These are phyloP conservation scores for Termitomyces sp. DNA, from an alignment of 768 basidiomycete genomes.

Conservation along the genomic window DNA sequence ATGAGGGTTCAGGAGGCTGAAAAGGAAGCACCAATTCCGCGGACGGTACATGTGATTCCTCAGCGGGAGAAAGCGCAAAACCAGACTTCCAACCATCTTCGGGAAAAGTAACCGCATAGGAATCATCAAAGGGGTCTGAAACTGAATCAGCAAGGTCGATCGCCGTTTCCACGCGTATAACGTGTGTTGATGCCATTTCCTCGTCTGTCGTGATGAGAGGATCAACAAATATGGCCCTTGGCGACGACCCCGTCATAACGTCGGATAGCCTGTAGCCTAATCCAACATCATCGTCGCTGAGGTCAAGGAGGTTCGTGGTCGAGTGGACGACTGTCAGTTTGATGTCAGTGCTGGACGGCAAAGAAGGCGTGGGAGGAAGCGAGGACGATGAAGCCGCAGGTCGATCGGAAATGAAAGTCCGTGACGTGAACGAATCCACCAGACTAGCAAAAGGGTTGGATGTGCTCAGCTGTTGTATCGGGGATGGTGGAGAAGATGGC, in stretches of 20 bases:
- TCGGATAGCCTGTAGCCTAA: background rate
- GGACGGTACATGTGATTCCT: background rate
- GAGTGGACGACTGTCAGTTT: background rate
- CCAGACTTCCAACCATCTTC: background rate
- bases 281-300: background rate
- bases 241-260: background rate
- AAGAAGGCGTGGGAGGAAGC: slow-evolving; percentile 6
- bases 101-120: background rate
- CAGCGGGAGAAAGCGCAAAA: background rate
- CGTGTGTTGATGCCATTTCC: background rate
- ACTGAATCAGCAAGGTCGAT: background rate
- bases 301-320: slow-evolving; percentile 4
- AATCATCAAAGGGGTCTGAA: slow-evolving; percentile 11
- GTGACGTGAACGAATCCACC: slow-evolving; percentile 2
- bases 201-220: background rate
- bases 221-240: background rate
- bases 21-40: background rate
- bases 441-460: slow-evolving; percentile 9
- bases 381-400: slow-evolving; percentile 4
- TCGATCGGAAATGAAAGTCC: background rate
- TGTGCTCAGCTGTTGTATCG: slow-evolving; percentile 1
- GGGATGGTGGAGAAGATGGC: background rate
- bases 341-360: slow-evolving; percentile 1
- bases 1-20: background rate
- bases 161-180: background rate